A percentile compares a stretch with the other conserved stretches of the same genome.
phyloP scores from a whole-genome alignment of 495 filamentous ascomycete genomes.

The Trichoderma erinaceum region DNA sequence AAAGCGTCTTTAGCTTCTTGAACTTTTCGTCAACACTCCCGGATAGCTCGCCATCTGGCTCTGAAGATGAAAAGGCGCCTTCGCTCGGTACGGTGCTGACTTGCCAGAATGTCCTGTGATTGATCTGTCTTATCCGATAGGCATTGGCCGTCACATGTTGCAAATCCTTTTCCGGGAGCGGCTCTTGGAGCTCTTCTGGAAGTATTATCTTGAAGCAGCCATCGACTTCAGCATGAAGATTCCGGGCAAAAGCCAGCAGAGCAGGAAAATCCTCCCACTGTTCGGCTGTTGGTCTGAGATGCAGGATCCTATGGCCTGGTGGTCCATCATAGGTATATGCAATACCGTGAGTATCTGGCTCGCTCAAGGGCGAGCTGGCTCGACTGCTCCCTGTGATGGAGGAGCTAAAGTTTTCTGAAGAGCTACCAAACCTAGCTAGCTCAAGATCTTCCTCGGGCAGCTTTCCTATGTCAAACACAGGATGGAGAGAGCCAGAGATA shows the following conservation, averaged over 20 bases:
- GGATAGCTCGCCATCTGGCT: background rate
- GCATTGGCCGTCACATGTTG: conserved; percentile 15
- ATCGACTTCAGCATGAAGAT: conserved; percentile 11
- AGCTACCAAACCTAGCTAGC: background rate
- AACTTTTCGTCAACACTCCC: background rate
- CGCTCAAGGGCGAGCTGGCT: background rate
- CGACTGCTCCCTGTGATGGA: background rate
- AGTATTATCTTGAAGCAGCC: conserved; percentile 20
- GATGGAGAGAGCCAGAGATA: background rate
- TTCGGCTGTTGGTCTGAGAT: conserved; percentile 16
- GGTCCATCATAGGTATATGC: background rate
- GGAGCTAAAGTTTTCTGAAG: background rate
- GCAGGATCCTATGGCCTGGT: conserved; percentile 8
- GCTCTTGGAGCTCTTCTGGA: conserved; percentile 16
- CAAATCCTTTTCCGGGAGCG: conserved; percentile 7
- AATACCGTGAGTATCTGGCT: background rate
- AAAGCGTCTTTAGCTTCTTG: conserved; percentile 16
- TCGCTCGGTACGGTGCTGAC: conserved; percentile 11
- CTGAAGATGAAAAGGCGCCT: background rate
- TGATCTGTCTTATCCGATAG: conserved; percentile 13
- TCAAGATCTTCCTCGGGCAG: background rate
- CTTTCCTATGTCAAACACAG: background rate
- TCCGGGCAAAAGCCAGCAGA: conserved; percentile 14
- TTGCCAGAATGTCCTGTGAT: conserved; percentile 4
- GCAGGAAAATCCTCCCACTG: conserved; percentile 19